Base-by-base conservation (phyloP, 2,329 filamentous ascomycete genomes). In the Hymenotorrendiella dingleyae region DNA sequence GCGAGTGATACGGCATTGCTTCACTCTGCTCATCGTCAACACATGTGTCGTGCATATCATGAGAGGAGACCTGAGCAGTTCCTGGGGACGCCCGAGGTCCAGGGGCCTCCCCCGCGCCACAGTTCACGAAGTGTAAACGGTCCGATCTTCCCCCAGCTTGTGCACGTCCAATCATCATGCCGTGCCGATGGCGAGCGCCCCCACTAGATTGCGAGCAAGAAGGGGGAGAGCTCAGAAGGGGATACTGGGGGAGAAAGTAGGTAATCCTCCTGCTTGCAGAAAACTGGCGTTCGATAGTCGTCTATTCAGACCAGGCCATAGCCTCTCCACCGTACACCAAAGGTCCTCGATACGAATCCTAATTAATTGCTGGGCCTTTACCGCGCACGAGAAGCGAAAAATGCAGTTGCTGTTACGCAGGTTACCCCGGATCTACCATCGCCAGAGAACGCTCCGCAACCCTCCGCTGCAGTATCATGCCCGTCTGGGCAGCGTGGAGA, bases 131-230 rank as follows among this genome's bases (percentile, higher is more conserved):
- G 39, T 34, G 35, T 47, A 53, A 53, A 51, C 52, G 52, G 52
- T 55, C 52, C 52, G 52, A 53, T 53, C 42, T 54, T 55, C 52
- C 51, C 29, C 42, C n/a, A 19, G 16, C 23, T 9, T 40, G 24
- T 26, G 22, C 34, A 36, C n/a, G 21, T 29, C 29, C 43, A 29
- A 42, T 42, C 40, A 36, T 10, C 1, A 35, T 19, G 26, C 38
- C 38, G 34, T 27, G 43, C 30, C 32, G 20, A 40, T 20, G 37
- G 17, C 17, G 28, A 40, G 37, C 28, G 17, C 5, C 37, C 37
- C 21, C 12, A 11, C n/a, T n/a, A 6, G 19, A 36, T 20, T 22
- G 30, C 5, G 11, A 5, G 12, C 30, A 17, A 11, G 19, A 7
- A 36, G 37, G 20, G 14, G n/a, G n/a, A n/a, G n/a, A n/a, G n/a